Evolutionary conservation across 2,329 filamentous ascomycete genomes (phyloP), one percentile per base, ranked within the genome.

Genomic region (Tympanopsis confertula): DNA sequence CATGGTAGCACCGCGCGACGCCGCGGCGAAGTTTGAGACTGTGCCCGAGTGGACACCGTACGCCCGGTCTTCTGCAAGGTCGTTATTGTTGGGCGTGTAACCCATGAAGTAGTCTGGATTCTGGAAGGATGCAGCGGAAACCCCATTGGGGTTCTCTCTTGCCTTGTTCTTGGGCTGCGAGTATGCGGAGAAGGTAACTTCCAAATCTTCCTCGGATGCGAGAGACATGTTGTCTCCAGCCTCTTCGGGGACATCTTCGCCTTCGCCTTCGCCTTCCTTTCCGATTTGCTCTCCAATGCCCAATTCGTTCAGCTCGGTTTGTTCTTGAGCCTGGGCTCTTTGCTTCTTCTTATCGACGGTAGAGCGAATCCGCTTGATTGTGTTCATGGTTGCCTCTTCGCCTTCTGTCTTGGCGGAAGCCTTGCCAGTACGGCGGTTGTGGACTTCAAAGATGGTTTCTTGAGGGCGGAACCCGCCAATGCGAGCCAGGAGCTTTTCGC

Each of bases 361-460:
- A 38, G 56, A 71, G 54, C 63, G 76, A 35, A 68, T 78, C 38
- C 70, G 80, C 35, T 78, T 71, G 48, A 77, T 78, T 75, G 91
- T 86, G 20, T 89, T 66, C 43, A 86, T 81, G 2, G 80, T 82
- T 5, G 82, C 80, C 52, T 82, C 78, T 36, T 62, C 68, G 26
- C 66, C 67, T 2, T 66, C 68, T 2, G 59, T 68, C 45, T 83
- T 81, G 28, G 78, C 82, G 42, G n/a, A n/a, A 33, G 12, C 7
- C 15, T 33, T 33, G 30, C 30, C 30, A 7, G 7, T 33, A 7
- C 30, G 30, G 7, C 79, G 74, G 47, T 81, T 77, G 5, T 84
- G 83, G 44, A 95, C 80, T 58, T 98, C 91, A 49, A 98, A 98
- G n/a, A 98, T 86, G 0, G 89, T 96, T 59, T 98, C 91, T 32